Conservation (phyloP, 1,284 basidiomycete genomes). For the Boletus sp. region DNA sequence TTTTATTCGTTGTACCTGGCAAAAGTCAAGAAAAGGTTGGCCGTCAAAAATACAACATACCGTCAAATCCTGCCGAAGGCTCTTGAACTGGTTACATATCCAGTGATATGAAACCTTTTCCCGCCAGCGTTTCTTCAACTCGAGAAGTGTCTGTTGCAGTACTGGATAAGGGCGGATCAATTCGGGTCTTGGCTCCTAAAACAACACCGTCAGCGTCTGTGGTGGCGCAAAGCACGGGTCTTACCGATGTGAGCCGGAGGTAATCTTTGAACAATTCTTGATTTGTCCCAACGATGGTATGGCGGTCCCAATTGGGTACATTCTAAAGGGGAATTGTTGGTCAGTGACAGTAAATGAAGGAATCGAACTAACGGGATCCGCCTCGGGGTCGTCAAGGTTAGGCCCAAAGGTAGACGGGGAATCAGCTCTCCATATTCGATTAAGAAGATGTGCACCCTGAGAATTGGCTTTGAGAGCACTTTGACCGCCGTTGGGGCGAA, state of each 20-base stretch:
- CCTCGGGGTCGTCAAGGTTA: slow-evolving; percentile 61
- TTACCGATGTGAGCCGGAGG: slow-evolving; percentile 86
- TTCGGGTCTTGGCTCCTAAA: slow-evolving; percentile 89
- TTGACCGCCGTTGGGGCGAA: slow-evolving; percentile 28
- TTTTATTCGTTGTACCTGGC: slow-evolving; percentile 97
- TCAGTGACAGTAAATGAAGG: slow-evolving; percentile 8
- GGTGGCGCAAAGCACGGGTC: slow-evolving; percentile 24
- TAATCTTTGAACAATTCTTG: slow-evolving; percentile 94
- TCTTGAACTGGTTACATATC: slow-evolving; percentile 98
- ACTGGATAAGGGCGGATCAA: slow-evolving; percentile 88
- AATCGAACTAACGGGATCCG: slow-evolving; percentile 55
- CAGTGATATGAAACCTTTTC: slow-evolving; percentile 84
- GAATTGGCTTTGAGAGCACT: slow-evolving; percentile 45
- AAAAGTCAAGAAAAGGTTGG: slow-evolving; percentile 21
- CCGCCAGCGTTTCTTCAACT: slow-evolving; percentile 89
- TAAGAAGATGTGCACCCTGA: slow-evolving; percentile 48
- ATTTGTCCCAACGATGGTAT: slow-evolving; percentile 92
- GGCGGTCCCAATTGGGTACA: slow-evolving; percentile 94
- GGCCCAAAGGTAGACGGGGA: slow-evolving; percentile 42
- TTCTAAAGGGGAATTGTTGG: slow-evolving; percentile 52
- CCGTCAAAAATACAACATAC: slow-evolving; percentile 48
- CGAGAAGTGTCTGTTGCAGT: slow-evolving; percentile 79
- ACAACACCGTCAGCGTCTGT: slow-evolving; percentile 11
- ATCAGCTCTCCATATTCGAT: slow-evolving; percentile 44
- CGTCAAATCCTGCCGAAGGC: slow-evolving; percentile 93